Conservation (phyloP, 2,329 filamentous ascomycete species). For the Xylariaceae sp. region DNA sequence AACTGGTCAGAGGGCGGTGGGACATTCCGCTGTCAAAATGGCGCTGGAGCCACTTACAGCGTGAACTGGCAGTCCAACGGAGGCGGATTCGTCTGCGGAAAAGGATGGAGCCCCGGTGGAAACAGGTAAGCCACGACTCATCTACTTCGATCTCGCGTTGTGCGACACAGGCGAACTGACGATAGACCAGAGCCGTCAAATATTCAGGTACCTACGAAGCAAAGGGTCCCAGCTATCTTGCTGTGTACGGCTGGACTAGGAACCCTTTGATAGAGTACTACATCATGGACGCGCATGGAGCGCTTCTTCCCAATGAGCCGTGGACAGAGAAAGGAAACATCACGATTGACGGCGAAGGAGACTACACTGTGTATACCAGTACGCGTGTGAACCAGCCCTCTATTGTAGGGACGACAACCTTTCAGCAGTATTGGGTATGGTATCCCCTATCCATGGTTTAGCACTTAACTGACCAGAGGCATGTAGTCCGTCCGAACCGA, state of each 20-base stretch:
- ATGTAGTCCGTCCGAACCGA: slow-evolving; percentile 35
- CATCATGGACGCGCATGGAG: slow-evolving; percentile 27
- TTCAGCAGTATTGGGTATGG: slow-evolving; percentile 35
- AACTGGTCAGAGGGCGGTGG: slow-evolving; percentile 33
- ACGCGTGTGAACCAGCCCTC: slow-evolving; percentile 34
- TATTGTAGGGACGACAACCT: slow-evolving; percentile 41
- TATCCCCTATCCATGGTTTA: too few relatives aligned
- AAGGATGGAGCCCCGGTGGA: slow-evolving; percentile 53
- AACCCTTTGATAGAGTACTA: slow-evolving; percentile 34
- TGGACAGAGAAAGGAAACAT: slow-evolving; percentile 28
- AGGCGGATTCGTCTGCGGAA: slow-evolving; percentile 54
- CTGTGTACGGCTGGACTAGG: slow-evolving; percentile 34
- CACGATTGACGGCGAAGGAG: slow-evolving; percentile 26
- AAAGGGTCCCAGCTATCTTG: slow-evolving; percentile 36
- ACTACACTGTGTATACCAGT: slow-evolving; percentile 29
- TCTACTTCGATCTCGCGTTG: not conserved
- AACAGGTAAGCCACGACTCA: slow-evolving; percentile 33
- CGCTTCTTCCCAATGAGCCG: slow-evolving; percentile 1
- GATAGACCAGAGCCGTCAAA: slow-evolving; percentile 25
- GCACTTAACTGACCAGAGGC: not conserved
- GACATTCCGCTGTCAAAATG: slow-evolving; percentile 37
- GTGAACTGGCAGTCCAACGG: slow-evolving; percentile 38
- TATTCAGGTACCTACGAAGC: slow-evolving; percentile 34
- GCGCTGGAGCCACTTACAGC: slow-evolving; percentile 35
- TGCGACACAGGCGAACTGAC: not conserved